These are phyloP conservation scores for Diplodia intermedia DNA, from an alignment of 2,329 filamentous ascomycete species.

Conservation along the genomic window DNA sequence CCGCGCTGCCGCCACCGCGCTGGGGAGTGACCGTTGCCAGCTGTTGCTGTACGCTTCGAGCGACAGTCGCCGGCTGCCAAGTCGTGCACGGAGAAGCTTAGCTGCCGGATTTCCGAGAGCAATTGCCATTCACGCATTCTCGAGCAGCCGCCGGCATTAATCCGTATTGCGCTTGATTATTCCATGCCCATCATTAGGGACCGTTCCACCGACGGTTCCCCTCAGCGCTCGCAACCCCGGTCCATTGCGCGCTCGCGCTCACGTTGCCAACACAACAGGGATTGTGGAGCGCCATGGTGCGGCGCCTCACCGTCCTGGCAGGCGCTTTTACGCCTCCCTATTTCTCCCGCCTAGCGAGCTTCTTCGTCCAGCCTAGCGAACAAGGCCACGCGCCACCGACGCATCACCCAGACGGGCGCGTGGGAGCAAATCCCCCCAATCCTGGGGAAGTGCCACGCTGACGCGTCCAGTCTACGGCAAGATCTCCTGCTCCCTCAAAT, in stretches of 20 bases:
- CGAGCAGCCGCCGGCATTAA: neutral
- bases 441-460: slow-evolving; percentile 20
- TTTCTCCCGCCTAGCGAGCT: neutral
- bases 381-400: slow-evolving; percentile 1
- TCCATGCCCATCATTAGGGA: neutral
- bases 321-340: slow-evolving; percentile 5
- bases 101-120: neutral
- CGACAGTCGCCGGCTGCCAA: too few relatives aligned
- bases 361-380: slow-evolving; percentile 12
- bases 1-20: neutral
- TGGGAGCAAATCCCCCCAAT: slow-evolving; percentile 1
- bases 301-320: neutral
- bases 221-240: neutral
- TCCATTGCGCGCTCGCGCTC: too few relatives aligned
- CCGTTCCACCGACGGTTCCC: neutral
- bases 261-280: too few relatives aligned
- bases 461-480: neutral
- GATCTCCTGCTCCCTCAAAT: slow-evolving; percentile 7
- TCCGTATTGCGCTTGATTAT: neutral
- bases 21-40: neutral
- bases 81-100: neutral
- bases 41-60: too few relatives aligned
- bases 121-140: too few relatives aligned
- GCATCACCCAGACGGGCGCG: slow-evolving; percentile 4
- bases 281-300: too few relatives aligned